These are phyloP conservation scores for Urochloa ruziziensis DNA, from an alignment of 176 grass and related monocot species.

Conservation along the genomic window DNA sequence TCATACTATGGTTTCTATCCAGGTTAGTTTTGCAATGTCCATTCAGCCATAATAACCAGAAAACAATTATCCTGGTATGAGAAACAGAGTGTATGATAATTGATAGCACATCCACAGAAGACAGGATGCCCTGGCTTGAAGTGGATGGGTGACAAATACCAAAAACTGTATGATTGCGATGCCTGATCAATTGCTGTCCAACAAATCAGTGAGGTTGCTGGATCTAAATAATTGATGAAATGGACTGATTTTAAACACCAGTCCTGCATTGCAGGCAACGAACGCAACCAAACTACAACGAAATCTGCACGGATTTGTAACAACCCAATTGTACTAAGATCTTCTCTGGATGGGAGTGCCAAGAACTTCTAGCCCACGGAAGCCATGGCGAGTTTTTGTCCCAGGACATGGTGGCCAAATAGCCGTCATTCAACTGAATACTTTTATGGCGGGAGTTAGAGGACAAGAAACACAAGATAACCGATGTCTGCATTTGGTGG, in stretches of 20 bases:
- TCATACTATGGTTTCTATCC: neutral
- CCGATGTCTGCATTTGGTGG: neutral
- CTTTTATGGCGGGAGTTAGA: neutral
- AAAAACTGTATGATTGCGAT: neutral
- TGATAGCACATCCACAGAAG: neutral
- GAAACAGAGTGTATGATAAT: neutral
- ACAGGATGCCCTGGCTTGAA: constrained; percentile 8
- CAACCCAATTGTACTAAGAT: neutral
- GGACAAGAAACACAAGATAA: neutral
- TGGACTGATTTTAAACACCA: neutral
- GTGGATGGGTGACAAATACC: constrained; percentile 2
- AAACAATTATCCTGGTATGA: too few relatives aligned
- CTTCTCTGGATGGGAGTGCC: neutral
- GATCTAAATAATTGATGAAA: constrained; percentile 5
- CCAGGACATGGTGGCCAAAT: neutral
- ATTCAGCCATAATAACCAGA: neutral
- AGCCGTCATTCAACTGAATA: neutral
- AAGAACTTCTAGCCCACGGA: neutral
- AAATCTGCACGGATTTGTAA: neutral
- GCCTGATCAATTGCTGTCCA: neutral
- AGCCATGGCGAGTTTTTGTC: neutral
- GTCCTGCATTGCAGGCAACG: constrained; percentile 1
- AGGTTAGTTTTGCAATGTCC: neutral
- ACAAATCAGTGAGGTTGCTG: neutral
- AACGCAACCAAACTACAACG: neutral